Evolutionary conservation across 2,329 filamentous ascomycete genomes (phyloP), one percentile per base, ranked within the genome.

Genomic region (Fusarium pilosicola): DNA sequence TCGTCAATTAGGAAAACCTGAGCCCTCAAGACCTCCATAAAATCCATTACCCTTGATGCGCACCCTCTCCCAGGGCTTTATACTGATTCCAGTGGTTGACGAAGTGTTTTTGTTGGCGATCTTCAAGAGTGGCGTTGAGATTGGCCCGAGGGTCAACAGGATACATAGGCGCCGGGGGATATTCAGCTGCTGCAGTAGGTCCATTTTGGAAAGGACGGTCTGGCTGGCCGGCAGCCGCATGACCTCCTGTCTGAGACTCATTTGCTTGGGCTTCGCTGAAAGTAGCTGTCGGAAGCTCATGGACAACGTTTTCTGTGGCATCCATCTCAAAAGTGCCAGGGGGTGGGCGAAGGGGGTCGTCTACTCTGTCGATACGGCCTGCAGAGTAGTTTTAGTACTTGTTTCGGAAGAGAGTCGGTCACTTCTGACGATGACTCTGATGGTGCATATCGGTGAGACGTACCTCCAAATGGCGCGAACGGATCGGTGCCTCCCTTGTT

Each of bases 381-480:
- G 65, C 22, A 39, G 58, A 44, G 58, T 28, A 62, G 44, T n/a
- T 61, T 74, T 63, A 78, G 65, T 28, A 65, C 66, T 54, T 54
- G 66, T 44, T 60, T 70, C 28, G 66, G 46, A 26, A 41, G 51
- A 14, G 26, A n/a, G n/a, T 46, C 26, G n/a, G 39, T 20, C 18
- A 48, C 49, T 42, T 62, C 30, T 30, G 52, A 39, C 65, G 49
- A 48, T 38, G 46, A 57, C 48, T 58, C 42, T 39, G 55, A 51
- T 55, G 42, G 38, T 28, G 52, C 60, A 44, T 36, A 65, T 36
- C 45, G 30, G 58, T 45, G 38, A 58, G 42, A 68, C 80, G 76
- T 75, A 86, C 85, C 85, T 80, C 85, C 84, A 78, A 86, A 86
- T 17, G 83, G 81, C 4, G 83, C 84, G 75, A 86, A 85, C 5